These are phyloP conservation scores for Pseudogymnoascus sp. DNA, from an alignment of 2,329 filamentous ascomycete genomes.

Conservation along the genomic window DNA sequence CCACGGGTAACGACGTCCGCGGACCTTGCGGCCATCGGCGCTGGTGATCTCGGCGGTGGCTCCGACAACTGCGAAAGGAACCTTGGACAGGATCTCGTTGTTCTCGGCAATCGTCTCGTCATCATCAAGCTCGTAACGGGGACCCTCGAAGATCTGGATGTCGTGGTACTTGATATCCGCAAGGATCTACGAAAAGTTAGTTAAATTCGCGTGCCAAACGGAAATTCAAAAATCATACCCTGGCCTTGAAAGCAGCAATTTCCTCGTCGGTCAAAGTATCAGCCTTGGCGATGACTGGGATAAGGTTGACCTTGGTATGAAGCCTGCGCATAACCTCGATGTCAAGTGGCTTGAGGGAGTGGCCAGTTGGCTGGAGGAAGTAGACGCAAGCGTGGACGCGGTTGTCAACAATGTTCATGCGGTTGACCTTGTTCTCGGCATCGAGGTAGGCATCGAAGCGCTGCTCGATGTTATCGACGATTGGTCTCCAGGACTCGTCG, in stretches of 20 bases:
- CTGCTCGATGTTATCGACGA: slow-evolving; percentile 99
- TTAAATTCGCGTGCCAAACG: neutral
- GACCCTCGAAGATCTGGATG: slow-evolving; percentile 98
- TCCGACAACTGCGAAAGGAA: slow-evolving; percentile 95
- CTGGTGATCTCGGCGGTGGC: slow-evolving; percentile 91
- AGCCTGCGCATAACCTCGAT: slow-evolving; percentile 99
- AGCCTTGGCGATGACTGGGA: slow-evolving; percentile 97
- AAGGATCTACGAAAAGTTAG: slow-evolving; percentile 62
- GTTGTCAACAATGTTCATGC: slow-evolving; percentile 99
- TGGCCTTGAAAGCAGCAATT: slow-evolving; percentile 86
- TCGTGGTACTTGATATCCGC: slow-evolving; percentile 94
- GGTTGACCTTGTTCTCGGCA: slow-evolving; percentile 99
- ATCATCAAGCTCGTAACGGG: slow-evolving; percentile 95
- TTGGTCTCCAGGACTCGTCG: slow-evolving; percentile 97
- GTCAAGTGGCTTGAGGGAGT: slow-evolving; percentile 95
- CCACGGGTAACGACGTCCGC: slow-evolving; percentile 95
- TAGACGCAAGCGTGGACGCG: slow-evolving; percentile 98
- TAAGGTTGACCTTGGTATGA: slow-evolving; percentile 99
- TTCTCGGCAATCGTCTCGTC: slow-evolving; percentile 99
- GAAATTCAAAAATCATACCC: slow-evolving; percentile 55
- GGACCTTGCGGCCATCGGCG: slow-evolving; percentile 87
- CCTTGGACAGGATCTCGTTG: slow-evolving; percentile 99
- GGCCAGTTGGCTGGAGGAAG: slow-evolving; percentile 98
- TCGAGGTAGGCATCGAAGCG: slow-evolving; percentile 97
- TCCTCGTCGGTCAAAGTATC: slow-evolving; percentile 98